Percentiles rank a stretch among this genome's conserved stretches.
Evolutionary conservation across 2,329 filamentous ascomycete genomes (phyloP).

Genomic region (Diaporthe sp.): DNA sequence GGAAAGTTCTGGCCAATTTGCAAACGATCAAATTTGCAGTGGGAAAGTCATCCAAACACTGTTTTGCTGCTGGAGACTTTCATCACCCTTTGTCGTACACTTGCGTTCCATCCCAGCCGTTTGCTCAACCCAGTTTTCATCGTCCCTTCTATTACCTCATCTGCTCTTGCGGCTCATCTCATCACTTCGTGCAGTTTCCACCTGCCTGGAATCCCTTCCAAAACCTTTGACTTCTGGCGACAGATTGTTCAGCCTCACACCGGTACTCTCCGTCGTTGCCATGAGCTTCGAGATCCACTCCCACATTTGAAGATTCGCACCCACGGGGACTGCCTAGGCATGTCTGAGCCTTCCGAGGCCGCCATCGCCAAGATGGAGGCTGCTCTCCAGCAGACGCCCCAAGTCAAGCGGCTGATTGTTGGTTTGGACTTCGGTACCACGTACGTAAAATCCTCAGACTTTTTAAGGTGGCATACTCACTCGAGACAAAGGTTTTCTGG

Average conservation of each 20-base stretch:
- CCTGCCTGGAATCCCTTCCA: too few relatives aligned
- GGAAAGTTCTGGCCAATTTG: background rate
- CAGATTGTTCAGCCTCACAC: background rate
- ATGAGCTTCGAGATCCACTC: background rate
- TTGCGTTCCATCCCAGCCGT: too few relatives aligned
- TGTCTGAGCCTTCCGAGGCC: background rate
- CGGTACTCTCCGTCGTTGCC: background rate
- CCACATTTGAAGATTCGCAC: too few relatives aligned
- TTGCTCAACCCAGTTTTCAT: background rate
- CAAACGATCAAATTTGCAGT: background rate
- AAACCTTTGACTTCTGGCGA: too few relatives aligned
- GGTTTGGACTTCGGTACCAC: background rate
- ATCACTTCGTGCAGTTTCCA: background rate
- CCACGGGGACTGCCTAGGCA: too few relatives aligned
- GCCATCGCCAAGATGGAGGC: background rate
- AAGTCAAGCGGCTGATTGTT: background rate
- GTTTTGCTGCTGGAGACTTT: background rate
- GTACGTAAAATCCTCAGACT: accelerated
- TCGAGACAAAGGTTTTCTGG: background rate
- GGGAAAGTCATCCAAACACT: background rate
- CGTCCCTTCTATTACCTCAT: background rate
- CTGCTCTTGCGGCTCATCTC: background rate
- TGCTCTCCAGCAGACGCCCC: too few relatives aligned
- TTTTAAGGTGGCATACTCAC: accelerated
- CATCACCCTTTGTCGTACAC: too few relatives aligned